Evolutionary conservation across 805 yeast species (phyloP).

Genomic region (Cyberlindnera maclurae): DNA sequence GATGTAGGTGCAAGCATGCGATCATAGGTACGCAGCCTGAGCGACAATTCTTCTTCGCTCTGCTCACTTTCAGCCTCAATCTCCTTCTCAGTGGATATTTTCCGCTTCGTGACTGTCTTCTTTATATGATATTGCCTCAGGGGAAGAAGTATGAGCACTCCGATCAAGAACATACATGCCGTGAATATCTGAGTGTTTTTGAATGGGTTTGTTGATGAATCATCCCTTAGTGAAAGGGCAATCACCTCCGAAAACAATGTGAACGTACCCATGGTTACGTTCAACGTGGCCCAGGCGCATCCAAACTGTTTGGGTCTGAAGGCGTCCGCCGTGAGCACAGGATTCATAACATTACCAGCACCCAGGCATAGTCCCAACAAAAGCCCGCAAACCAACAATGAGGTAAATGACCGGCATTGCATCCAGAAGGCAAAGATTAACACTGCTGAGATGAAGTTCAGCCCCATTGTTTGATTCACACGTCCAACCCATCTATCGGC

Average conservation of each 20-base stretch:
- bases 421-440: slow-evolving; percentile 43
- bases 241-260: slow-evolving; percentile 46
- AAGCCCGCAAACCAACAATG: slow-evolving; percentile 34
- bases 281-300: slow-evolving; percentile 33
- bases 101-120: slow-evolving; percentile 20
- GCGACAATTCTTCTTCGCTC: not conserved
- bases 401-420: slow-evolving; percentile 30
- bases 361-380: slow-evolving; percentile 39
- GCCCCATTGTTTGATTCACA: slow-evolving; percentile 34
- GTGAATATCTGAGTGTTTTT: slow-evolving; percentile 53
- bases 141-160: slow-evolving; percentile 34
- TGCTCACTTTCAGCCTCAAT: not conserved
- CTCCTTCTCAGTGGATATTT: not conserved
- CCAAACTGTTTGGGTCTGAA: slow-evolving; percentile 29
- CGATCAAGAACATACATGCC: slow-evolving; percentile 40
- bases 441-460: slow-evolving; percentile 29
- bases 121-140: slow-evolving; percentile 45
- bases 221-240: slow-evolving; percentile 39
- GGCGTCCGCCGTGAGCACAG: slow-evolving; percentile 34
- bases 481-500: slow-evolving; percentile 40
- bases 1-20: not conserved
- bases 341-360: slow-evolving; percentile 35
- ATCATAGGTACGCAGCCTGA: not conserved
- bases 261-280: slow-evolving; percentile 25
- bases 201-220: slow-evolving; percentile 33